Base-by-base conservation (phyloP, 192 early-diverging fungal genomes). In the Podila minutissima region DNA sequence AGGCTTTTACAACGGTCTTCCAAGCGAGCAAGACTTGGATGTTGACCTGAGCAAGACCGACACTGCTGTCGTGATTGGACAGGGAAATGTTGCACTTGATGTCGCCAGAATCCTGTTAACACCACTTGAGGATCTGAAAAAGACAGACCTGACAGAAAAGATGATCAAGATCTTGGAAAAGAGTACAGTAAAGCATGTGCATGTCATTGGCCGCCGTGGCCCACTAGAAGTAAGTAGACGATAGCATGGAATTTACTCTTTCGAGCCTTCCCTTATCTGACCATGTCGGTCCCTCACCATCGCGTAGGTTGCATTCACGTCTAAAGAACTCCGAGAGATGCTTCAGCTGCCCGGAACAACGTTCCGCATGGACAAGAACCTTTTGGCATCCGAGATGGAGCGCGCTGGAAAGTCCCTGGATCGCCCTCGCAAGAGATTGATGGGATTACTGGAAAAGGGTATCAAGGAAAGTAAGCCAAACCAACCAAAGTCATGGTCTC, bases 261-360 rank as follows among this genome's bases (percentile, higher is more conserved):
- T 57, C 55, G 13, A 10, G 20, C 38, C 37, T 28, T 32, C 50
- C 1, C 2, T 35, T 49, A 7, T 62, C 9, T 46, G 15, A 12
- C 20, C 3, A 51, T 31, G 50, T 50, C 24, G 17, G n/a, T 29
- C 38, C 29, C 15, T 46, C 41, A 8, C 3, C 12, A 26, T 37
- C 35, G 35, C 35, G 10, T 74, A 94, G 90, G 86, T 88, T 33
- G 86, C 95, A 19, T 97, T 99, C 82, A 99, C 98, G 0, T 88
- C 96, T 19, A 99, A 99, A 78, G 98, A 99, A 64, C 85, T 99
- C 20, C 92, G 98, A 15, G 98, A 99, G 74, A 95, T 97, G 93
- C 87, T 95, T 53, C 83, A 89, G 19, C 67, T 99, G 32, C 92
- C 93, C 2, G 78, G 78, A 32, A 86, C 91, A 13, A 67, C 66